Conservation (phyloP, 176 grass and related monocot species). For the Oryza glumipatula region DNA sequence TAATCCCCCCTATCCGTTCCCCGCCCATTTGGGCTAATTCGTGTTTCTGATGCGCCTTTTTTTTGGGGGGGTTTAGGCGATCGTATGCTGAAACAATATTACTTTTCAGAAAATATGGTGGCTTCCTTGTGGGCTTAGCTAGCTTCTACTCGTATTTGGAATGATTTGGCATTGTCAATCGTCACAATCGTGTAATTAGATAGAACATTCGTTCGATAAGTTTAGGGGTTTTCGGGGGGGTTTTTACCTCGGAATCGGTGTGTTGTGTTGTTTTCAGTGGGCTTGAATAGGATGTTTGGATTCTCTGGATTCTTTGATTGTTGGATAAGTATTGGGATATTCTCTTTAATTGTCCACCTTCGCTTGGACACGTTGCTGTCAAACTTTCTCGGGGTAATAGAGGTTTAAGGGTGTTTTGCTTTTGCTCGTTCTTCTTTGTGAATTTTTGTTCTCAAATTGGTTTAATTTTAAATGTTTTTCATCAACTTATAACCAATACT, state of each 20-base stretch:
- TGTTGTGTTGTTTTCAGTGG: neutral
- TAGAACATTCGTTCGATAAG: neutral
- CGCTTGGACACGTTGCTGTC: conserved; percentile 2
- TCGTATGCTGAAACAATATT: neutral
- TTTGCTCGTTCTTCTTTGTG: neutral
- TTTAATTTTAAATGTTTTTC: neutral
- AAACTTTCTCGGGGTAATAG: neutral
- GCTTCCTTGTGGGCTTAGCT: neutral
- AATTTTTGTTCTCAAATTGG: neutral
- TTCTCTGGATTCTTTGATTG: conserved; percentile 6
- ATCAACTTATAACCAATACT: neutral
- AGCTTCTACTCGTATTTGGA: neutral
- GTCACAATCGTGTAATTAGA: neutral
- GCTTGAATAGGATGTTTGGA: conserved; percentile 24
- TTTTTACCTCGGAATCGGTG: neutral
- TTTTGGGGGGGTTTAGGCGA: neutral
- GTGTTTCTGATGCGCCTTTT: neutral
- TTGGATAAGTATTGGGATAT: neutral
- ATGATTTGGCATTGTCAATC: neutral
- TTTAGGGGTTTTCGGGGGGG: neutral
- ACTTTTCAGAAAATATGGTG: neutral
- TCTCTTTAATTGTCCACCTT: conserved; percentile 10
- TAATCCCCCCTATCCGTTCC: conserved; percentile 32
- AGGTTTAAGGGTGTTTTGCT: conserved; percentile 6
- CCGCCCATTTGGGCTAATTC: neutral